A percentile compares a stretch with the other conserved stretches of the same genome.
Evolutionary conservation across 83 land plant species (phyloP).

Genomic region (Picea mariana): DNA sequence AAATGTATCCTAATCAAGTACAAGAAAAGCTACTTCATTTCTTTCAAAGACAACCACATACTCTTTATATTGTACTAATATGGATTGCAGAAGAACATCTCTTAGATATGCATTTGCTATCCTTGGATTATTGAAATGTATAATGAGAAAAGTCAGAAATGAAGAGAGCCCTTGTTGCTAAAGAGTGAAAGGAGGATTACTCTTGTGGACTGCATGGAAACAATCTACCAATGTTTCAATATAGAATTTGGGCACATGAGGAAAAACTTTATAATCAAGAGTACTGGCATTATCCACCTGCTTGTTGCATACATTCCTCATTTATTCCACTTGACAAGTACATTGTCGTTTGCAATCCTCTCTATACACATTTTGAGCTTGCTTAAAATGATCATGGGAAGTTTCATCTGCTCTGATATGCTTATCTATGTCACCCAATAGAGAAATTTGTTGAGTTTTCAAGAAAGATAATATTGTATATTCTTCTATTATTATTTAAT

Average conservation of each 20-base stretch:
- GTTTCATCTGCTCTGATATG: constrained; percentile 75
- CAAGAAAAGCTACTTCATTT: constrained; percentile 55
- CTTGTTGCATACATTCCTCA: too few relatives aligned
- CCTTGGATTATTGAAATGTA: constrained; percentile 45
- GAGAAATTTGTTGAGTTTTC: too few relatives aligned
- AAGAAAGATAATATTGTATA: too few relatives aligned
- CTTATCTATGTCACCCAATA: constrained; percentile 85
- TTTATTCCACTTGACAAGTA: too few relatives aligned
- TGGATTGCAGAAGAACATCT: constrained; percentile 94
- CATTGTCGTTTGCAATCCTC: constrained; percentile 89
- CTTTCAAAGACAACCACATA: constrained; percentile 74
- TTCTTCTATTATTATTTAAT: too few relatives aligned
- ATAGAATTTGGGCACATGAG: too few relatives aligned
- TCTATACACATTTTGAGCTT: constrained; percentile 63
- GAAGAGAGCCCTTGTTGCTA: too few relatives aligned
- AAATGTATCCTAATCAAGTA: constrained; percentile 77
- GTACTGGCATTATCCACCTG: too few relatives aligned
- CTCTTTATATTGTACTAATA: constrained; percentile 90
- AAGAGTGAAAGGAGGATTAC: too few relatives aligned
- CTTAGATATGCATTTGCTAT: constrained; percentile 86
- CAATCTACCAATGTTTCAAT: too few relatives aligned
- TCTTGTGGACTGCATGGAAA: too few relatives aligned
- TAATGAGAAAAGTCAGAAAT: constrained; percentile 77
- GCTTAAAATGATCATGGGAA: constrained; percentile 68
- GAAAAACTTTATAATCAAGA: too few relatives aligned